These are phyloP conservation scores for Kitagawia praeruptora DNA, from an alignment of 129 eudicot species.

Conservation along the genomic window DNA sequence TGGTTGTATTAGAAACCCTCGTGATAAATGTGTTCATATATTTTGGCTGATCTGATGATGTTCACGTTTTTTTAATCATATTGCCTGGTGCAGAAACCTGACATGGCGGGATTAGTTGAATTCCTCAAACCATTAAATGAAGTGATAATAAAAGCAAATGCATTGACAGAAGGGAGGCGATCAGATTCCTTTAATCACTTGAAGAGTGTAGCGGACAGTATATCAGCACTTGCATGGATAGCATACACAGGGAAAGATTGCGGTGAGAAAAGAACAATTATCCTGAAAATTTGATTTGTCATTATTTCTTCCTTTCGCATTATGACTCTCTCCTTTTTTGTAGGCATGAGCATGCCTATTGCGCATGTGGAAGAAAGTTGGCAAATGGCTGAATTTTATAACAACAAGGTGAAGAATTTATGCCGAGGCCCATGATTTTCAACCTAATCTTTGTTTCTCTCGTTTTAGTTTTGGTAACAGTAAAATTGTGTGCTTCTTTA, in stretches of 20 bases:
- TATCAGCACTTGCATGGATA: constrained; percentile 87
- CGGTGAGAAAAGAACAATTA: constrained; percentile 41
- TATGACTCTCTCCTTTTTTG: constrained; percentile 5
- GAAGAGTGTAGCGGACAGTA: constrained; percentile 72
- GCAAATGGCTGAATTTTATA: constrained; percentile 95
- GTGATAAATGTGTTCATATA: background rate
- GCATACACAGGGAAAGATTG: constrained; percentile 88
- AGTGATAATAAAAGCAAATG: constrained; percentile 52
- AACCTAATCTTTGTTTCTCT: background rate
- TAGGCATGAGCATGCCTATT: constrained; percentile 98
- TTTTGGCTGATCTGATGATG: constrained; percentile 7
- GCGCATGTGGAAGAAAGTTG: constrained; percentile 96
- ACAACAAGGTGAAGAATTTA: constrained; percentile 57
- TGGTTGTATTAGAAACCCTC: background rate
- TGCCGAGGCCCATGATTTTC: background rate
- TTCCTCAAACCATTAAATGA: constrained; percentile 83
- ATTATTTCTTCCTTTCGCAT: constrained; percentile 10
- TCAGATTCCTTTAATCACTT: constrained; percentile 73
- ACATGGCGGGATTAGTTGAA: constrained; percentile 58
- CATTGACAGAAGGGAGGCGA: constrained; percentile 65
- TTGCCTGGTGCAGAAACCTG: constrained; percentile 66
- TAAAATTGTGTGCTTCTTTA: background rate
- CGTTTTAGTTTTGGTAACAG: background rate
- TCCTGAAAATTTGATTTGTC: background rate
- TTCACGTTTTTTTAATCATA: background rate